Conservation (phyloP, 2,329 filamentous ascomycete species). For the Ophiostoma pallidulum region DNA sequence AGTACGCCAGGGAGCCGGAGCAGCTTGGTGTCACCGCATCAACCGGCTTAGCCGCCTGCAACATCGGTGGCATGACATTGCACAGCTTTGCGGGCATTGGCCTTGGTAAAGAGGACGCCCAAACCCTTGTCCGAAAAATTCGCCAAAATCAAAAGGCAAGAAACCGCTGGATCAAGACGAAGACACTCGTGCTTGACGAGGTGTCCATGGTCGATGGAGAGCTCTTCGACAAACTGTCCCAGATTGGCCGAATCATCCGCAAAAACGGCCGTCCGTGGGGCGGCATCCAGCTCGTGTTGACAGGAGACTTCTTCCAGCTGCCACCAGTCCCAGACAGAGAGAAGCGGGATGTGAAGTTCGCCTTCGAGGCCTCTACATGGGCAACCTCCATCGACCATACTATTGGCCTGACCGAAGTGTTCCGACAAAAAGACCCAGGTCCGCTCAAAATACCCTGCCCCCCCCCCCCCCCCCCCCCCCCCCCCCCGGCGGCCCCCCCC, state of each 20-base stretch:
- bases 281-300: slow-evolving; percentile 90
- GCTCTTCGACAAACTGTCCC: slow-evolving; percentile 89
- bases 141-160: slow-evolving; percentile 80
- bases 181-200: slow-evolving; percentile 84
- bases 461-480: no score
- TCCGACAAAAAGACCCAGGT: slow-evolving; percentile 82
- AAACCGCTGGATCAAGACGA: slow-evolving; percentile 79
- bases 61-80: slow-evolving; percentile 89
- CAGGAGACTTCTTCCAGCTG: slow-evolving; percentile 95
- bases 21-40: slow-evolving; percentile 89
- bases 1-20: slow-evolving; percentile 67
- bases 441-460: background rate
- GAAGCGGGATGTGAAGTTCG: slow-evolving; percentile 67
- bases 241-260: slow-evolving; percentile 72
- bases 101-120: slow-evolving; percentile 78
- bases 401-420: slow-evolving; percentile 89
- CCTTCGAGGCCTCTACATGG: slow-evolving; percentile 90
- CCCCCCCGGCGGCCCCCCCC: no score
- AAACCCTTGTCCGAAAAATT: slow-evolving; percentile 80
- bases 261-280: slow-evolving; percentile 92
- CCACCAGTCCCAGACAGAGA: slow-evolving; percentile 80
- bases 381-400: slow-evolving; percentile 88
- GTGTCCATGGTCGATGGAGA: slow-evolving; percentile 98
- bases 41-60: slow-evolving; percentile 90
- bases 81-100: slow-evolving; percentile 96